Evolutionary conservation across 2,329 filamentous ascomycete species (phyloP), one percentile per base, ranked within the genome.

Genomic region (Hypoxylon sp.): DNA sequence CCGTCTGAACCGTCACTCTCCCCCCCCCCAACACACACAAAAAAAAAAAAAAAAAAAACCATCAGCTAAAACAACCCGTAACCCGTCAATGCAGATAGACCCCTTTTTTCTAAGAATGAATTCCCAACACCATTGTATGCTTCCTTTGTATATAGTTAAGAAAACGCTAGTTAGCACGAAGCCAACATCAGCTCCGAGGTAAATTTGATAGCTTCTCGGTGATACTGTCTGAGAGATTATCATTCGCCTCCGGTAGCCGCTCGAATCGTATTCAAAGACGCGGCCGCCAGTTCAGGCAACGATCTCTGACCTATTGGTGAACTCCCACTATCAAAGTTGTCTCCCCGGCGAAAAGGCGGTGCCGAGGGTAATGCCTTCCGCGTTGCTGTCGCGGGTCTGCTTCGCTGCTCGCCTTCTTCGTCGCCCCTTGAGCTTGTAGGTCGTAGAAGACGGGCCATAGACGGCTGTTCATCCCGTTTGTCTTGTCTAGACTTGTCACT

Each of bases 201-300:
- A 89, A 77, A 67, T 83, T 84, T 67, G 88, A 72, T 71, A 90
- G 74, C 6, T 85, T 87, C 73, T 83, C 85, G 11, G 83, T 86
- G 8, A 86, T 86, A 48, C 83, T 80, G 3, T 83, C 85, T 63
- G 82, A 83, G 39, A 84, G 79, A 17, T 81, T 82, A 74, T 81
- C 85, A 67, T 81, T 85, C 54, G 6, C 81, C 81, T 55, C 85
- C 2, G 6, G 24, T 52, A 39, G 33, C 31, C 58, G 14, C 47
- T 51, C 24, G 29, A n/a, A 13, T 8, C 1, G 37, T 52, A 19
- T 9, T 46, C n/a, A 50, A 26, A 10, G 70, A 22, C 67, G 26
- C 50, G 5, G 35, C 33, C n/a, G 48, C 19, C 19, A 42, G 17
- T 17, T 10, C 37, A 1, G 31, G 50, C 14, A 51, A 9, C 42